Percentiles rank a stretch among this genome's conserved stretches.
Conservation (phyloP, 768 basidiomycete genomes). For the Rubroboletus satanas region DNA sequence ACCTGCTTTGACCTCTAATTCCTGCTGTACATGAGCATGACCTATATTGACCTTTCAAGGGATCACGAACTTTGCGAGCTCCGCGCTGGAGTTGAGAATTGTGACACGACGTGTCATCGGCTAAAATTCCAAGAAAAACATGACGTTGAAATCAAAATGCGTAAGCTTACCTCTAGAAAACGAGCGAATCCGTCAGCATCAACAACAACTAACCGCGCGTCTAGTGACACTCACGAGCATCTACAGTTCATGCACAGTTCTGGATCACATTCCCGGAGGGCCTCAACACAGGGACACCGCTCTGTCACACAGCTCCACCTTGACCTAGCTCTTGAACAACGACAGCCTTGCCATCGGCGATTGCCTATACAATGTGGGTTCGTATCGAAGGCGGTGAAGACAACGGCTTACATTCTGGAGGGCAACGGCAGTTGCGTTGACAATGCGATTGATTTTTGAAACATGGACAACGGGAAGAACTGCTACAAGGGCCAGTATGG, state of each 20-base stretch:
- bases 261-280: conserved; percentile 64
- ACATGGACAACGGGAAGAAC: conserved; percentile 45
- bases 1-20: conserved; percentile 41
- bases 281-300: conserved; percentile 50
- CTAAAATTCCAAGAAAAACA: conserved; percentile 15
- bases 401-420: conserved; percentile 41
- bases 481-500: conserved; percentile 54
- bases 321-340: conserved; percentile 35
- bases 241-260: conserved; percentile 54
- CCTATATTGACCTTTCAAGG: neutral
- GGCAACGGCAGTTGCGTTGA: conserved; percentile 52
- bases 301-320: conserved; percentile 34
- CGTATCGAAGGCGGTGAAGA: neutral
- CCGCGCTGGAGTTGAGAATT: conserved; percentile 51
- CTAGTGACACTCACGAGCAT: conserved; percentile 38
- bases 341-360: conserved; percentile 56
- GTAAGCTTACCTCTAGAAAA: conserved; percentile 23
- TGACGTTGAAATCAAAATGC: neutral
- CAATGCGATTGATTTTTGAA: conserved; percentile 50
- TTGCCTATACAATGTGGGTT: conserved; percentile 36
- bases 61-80: conserved; percentile 38
- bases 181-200: neutral
- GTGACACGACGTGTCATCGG: conserved; percentile 36
- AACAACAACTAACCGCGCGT: neutral
- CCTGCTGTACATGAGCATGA: conserved; percentile 27